Base-by-base conservation (phyloP, 1,284 basidiomycete genomes). In the Clitocybe nebularis region DNA sequence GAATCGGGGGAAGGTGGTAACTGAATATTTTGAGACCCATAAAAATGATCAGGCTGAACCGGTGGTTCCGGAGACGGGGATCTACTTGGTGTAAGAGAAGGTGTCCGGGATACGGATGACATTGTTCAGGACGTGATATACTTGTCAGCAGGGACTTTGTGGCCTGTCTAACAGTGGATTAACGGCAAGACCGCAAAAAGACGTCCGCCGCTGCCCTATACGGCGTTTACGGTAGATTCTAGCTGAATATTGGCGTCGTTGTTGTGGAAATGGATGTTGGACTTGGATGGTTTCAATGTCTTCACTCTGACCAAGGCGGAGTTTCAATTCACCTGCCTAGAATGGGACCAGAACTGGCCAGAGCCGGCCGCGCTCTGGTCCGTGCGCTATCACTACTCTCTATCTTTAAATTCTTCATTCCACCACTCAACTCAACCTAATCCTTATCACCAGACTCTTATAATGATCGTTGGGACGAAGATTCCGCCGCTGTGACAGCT, bases 31-130 rank as follows among this genome's bases (percentile, higher is more conserved):
- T 78, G 74, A 20, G 69, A 59, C 28, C 77, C 76, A 57, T 88
- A 91, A 61, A 91, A 91, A 59, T 89, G 86, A 62, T 89, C 84
- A 30, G 89, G 88, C 55, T 90, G 88, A 1, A 76, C 69, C 16
- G 69, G 69, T 32, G 68, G 72, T 40, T 62, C 57, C 5, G 77
- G 77, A 4, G 77, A 71, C 13, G 74, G 67, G 38, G 77, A 77
- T 58, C 74, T 69, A 50, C 75, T 74, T 8, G 75, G 74, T 32
- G 77, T 74, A 37, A 75, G 64, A 33, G 77, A 74, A 23, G 73
- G 69, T 16, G 71, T 66, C 47, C 61, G 55, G 44, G 64, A 68
- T 43, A 57, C 47, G 40, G 50, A 52, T 34, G 59, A 50, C 64
- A 67, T 65, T 39, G 43, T 35, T 45, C 39, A 24, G 34, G 19